Base-by-base conservation (phyloP, 768 basidiomycete genomes). In the Termitomyces sp. region DNA sequence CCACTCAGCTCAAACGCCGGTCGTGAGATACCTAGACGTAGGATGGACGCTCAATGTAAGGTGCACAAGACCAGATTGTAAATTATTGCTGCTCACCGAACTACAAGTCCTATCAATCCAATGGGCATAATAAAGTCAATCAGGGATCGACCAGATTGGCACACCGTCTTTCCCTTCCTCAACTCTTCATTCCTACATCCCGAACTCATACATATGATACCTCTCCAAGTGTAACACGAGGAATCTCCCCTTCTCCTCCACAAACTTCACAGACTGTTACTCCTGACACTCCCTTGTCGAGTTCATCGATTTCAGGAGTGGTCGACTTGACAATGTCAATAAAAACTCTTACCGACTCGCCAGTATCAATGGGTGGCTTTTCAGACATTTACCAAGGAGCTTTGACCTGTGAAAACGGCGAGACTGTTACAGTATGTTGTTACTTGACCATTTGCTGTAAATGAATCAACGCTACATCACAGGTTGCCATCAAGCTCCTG, bases 401-500 rank as follows among this genome's bases (percentile, higher is more conserved):
- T 18, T 77, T 76, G 67, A 55, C 55, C 35, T 10, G 20, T 8
- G 63, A 49, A 57, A 30, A 56, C 26, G 48, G 62, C 22, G 52
- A 61, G 50, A 54, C 58, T 2, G 47, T 60, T 1, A 52, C 62
- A 5, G 61, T 66, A 44, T 6, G 51, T 14, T 13, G 3, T 56
- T 52, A 48, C 35, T n/a, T 52, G 1, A 26, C 38, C 5, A 0
- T 3, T 9, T 44, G 20, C 26, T 55, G 7, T 18, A 18, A 18
- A 33, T 10, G 16, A 26, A 32, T 16, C 8, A 24, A 10, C 30
- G 43, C 51, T 35, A 18, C 26, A 38, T 33, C 13, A 16, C 61
- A 80, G 79, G 79, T 81, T 10, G 79, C 80, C 0, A 69, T 81
- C 58, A 81, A 81, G 63, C 70, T 76, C 38, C 68, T 81, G 44